Evolutionary conservation across 345 rosid species (phyloP).

Genomic region (Gossypium arboreum): DNA sequence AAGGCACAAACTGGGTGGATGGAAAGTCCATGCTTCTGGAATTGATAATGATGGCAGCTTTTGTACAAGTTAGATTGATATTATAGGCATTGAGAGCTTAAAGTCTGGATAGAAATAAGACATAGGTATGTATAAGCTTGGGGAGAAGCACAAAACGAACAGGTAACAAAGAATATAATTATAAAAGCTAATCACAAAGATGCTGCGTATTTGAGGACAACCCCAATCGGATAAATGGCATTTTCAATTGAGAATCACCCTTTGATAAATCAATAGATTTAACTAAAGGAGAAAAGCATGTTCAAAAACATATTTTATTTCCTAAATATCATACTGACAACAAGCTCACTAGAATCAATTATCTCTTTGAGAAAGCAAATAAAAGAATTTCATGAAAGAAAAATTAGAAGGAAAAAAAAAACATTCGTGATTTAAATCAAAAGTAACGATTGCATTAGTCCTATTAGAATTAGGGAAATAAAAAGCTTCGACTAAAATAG

Average conservation of each 20-base stretch:
- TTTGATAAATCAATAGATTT: not conserved
- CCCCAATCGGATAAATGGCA: not conserved
- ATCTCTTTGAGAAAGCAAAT: too few relatives aligned
- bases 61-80: conserved; percentile 14
- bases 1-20: conserved; percentile 65
- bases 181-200: conserved; percentile 3
- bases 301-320: too few relatives aligned
- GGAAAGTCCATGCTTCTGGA: conserved; percentile 67
- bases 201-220: not conserved
- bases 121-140: not conserved
- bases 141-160: conserved; percentile 1
- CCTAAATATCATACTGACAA: too few relatives aligned
- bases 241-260: not conserved
- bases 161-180: not conserved
- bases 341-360: too few relatives aligned
- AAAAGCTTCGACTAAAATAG: not conserved
- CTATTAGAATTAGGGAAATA: not conserved
- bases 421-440: not conserved
- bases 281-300: not conserved
- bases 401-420: not conserved
- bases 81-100: conserved; percentile 9
- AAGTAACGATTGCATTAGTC: not conserved
- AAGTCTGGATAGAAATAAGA: conserved; percentile 10
- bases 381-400: too few relatives aligned
- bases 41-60: conserved; percentile 27